Evolutionary conservation across 495 filamentous ascomycete species (phyloP).

Genomic region (Polyplosphaeria fusca): DNA sequence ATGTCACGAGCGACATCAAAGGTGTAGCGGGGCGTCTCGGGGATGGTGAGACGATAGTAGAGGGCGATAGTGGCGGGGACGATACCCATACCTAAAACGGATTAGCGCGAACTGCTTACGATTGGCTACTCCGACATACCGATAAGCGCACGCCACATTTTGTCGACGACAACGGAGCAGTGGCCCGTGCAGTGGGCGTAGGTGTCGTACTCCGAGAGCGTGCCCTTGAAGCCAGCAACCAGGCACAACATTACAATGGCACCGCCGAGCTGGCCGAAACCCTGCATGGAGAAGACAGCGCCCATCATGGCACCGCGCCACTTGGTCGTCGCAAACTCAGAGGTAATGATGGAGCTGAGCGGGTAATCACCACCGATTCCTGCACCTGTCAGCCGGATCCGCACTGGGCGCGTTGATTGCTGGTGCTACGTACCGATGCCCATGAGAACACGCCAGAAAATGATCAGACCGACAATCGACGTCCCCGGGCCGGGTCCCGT

Average conservation of each 20-base stretch:
- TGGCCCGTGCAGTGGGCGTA: constrained; percentile 57
- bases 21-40: constrained; percentile 78
- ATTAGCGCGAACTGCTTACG: neutral
- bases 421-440: constrained; percentile 36
- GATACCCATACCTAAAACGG: constrained; percentile 54
- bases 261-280: constrained; percentile 69
- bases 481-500: constrained; percentile 64
- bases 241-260: constrained; percentile 70
- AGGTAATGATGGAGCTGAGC: constrained; percentile 78
- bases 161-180: constrained; percentile 70
- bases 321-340: constrained; percentile 78
- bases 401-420: too few relatives aligned
- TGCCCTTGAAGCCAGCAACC: constrained; percentile 68
- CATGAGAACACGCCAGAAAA: constrained; percentile 90
- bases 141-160: constrained; percentile 80
- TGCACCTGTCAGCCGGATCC: constrained; percentile 13
- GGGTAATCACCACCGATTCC: constrained; percentile 89
- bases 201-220: constrained; percentile 51
- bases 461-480: constrained; percentile 69
- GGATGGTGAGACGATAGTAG: constrained; percentile 86
- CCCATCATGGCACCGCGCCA: constrained; percentile 88
- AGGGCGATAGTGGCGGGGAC: constrained; percentile 73
- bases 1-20: constrained; percentile 76
- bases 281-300: constrained; percentile 83
- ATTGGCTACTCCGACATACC: constrained; percentile 40